Evolutionary conservation across 495 filamentous ascomycete species (phyloP).

Genomic region (Aspergillus ellipticus): DNA sequence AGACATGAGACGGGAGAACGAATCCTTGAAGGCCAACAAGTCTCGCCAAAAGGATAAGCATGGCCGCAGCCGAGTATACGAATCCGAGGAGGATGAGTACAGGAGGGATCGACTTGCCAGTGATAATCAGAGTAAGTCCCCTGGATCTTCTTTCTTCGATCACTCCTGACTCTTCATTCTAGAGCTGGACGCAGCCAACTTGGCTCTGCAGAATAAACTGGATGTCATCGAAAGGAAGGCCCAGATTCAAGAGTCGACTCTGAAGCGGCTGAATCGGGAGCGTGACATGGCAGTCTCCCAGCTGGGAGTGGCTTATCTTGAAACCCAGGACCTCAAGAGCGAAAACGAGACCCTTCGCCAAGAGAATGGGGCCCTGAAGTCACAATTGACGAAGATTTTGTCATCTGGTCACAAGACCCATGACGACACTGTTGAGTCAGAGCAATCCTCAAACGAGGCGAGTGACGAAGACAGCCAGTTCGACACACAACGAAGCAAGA

Average conservation of each 20-base stretch:
- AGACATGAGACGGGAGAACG: constrained; percentile 55
- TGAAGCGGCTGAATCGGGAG: constrained; percentile 59
- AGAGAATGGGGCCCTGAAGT: constrained; percentile 47
- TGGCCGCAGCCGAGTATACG: constrained; percentile 41
- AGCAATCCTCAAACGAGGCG: constrained; percentile 23
- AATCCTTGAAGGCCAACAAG: constrained; percentile 47
- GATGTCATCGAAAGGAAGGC: constrained; percentile 57
- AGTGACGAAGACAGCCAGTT: constrained; percentile 33
- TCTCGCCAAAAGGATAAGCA: constrained; percentile 41
- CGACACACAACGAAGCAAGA: constrained; percentile 34
- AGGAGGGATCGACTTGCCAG: constrained; percentile 33
- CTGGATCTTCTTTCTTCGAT: not conserved
- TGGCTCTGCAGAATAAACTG: constrained; percentile 53
- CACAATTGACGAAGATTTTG: constrained; percentile 30
- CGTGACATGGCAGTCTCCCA: constrained; percentile 63
- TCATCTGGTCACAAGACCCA: constrained; percentile 18
- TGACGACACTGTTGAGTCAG: constrained; percentile 33
- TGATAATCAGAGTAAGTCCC: constrained; percentile 54
- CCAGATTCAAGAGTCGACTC: constrained; percentile 54
- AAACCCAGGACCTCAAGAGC: constrained; percentile 59
- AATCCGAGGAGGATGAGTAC: constrained; percentile 35
- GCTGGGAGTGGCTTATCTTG: constrained; percentile 59
- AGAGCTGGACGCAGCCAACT: constrained; percentile 58
- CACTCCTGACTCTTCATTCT: constrained; percentile 10
- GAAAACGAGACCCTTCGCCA: constrained; percentile 48